phyloP scores from a whole-genome alignment of 108 stramenopile species.

The Conticribra guillardii region DNA sequence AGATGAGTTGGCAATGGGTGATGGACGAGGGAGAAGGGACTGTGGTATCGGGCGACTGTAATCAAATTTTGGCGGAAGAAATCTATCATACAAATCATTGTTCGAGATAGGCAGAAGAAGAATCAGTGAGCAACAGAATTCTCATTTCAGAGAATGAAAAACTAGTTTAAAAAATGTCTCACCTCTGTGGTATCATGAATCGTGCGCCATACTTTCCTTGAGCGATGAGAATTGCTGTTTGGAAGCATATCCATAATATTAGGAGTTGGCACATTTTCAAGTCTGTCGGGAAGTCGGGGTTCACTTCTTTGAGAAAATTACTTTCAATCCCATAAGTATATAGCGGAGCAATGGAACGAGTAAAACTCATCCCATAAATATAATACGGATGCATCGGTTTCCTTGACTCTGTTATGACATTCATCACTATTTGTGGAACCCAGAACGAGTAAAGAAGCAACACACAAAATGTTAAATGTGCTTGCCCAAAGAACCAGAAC shows the following conservation, averaged over 20 bases:
- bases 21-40: slow-evolving; percentile 56
- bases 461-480: slow-evolving; percentile 62
- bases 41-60: slow-evolving; percentile 90
- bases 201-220: slow-evolving; percentile 89
- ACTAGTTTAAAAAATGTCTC: too few species aligned
- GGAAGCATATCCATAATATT: slow-evolving; percentile 85
- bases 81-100: slow-evolving; percentile 29
- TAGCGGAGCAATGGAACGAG: slow-evolving; percentile 88
- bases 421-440: slow-evolving; percentile 95
- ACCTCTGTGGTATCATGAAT: slow-evolving; percentile 91
- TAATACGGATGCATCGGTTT: slow-evolving; percentile 85
- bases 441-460: slow-evolving; percentile 92
- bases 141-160: background rate
- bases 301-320: slow-evolving; percentile 90
- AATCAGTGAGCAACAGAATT: too few species aligned
- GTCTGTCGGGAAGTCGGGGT: slow-evolving; percentile 71
- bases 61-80: slow-evolving; percentile 93
- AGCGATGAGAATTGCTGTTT: slow-evolving; percentile 76
- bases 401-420: slow-evolving; percentile 80
- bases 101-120: background rate
- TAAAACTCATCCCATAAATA: slow-evolving; percentile 86
- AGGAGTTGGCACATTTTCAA: slow-evolving; percentile 68
- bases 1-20: slow-evolving; percentile 19
- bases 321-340: slow-evolving; percentile 87
- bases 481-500: slow-evolving; percentile 69